Evolutionary conservation across 2,329 filamentous ascomycete genomes (phyloP), one percentile per base, ranked within the genome.

Genomic region (Torrubiella hemipterigena): DNA sequence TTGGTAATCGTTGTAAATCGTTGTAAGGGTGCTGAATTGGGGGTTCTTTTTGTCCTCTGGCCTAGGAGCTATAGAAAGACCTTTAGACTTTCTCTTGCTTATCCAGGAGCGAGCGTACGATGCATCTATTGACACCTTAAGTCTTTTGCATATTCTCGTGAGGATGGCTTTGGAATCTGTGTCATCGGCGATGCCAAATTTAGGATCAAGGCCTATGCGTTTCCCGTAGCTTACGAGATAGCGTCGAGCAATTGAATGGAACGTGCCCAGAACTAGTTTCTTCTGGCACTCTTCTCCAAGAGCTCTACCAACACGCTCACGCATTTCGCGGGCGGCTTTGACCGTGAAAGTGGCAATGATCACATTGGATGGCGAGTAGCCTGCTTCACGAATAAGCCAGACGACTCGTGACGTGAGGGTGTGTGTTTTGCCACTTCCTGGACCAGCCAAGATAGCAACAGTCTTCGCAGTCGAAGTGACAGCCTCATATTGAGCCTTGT

Each of bases 271-370:
- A 19, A 95, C 71, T 40, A 98, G 65, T 45, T 77, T 81, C 33
- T 70, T 77, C 49, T 86, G 82, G 12, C 77, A 60, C 6, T 77
- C 77, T 37, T 80, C 70, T 2, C 86, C 86, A n/a, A 96, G 66
- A n/a, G 83, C 68, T 36, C 70, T 78, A 0, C 77, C 75, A 34
- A 96, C 83, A 7, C 89, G 74, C 48, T 85, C 77, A 47, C 86
- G 85, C 89, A 98, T 98, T 60, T 96, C 89, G 13, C 65, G 73
- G 13, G 87, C 84, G 1, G 91, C 87, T 54, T 96, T 96, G 52
- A 94, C 86, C 3, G 91, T 98, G 50, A 98, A 98, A 0, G 89
- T 96, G 38, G 89, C 91, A 37, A 95, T 89, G 37, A 98, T 77
- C 46, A 96, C 77, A 58, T 95, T 85, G 59, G 81, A 76, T 47